These are phyloP conservation scores for Protomyces macrosporus DNA, from an alignment of 1,139 yeast species.

Conservation along the genomic window DNA sequence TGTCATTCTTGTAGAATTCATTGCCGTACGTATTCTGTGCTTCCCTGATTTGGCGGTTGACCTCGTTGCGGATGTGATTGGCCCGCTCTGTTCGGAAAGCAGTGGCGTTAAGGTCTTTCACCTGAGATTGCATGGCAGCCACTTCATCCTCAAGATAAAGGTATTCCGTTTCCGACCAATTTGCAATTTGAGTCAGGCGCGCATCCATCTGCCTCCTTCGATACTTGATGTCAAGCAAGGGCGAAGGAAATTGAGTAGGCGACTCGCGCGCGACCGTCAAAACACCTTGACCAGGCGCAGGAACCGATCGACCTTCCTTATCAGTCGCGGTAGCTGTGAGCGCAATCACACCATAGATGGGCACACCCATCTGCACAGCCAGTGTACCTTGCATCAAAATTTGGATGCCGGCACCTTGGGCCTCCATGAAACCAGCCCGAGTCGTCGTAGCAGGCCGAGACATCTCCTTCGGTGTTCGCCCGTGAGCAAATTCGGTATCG, in stretches of 20 bases:
- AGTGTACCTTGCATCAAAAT: conserved; percentile 90
- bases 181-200: conserved; percentile 71
- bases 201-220: conserved; percentile 83
- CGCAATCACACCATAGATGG: conserved; percentile 92
- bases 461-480: conserved; percentile 98
- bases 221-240: conserved; percentile 83
- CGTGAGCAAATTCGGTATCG: conserved; percentile 78
- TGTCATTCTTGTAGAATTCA: conserved; percentile 82
- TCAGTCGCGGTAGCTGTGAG: conserved; percentile 95
- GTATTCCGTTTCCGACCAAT: conserved; percentile 80
- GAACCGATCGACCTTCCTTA: conserved; percentile 97
- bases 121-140: conserved; percentile 47
- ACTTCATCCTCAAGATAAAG: conserved; percentile 67
- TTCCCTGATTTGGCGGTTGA: conserved; percentile 74
- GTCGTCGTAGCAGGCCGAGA: conserved; percentile 96
- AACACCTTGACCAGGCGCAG: conserved; percentile 99
- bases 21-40: conserved; percentile 96
- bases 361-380: conserved; percentile 97
- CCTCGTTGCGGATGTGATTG: conserved; percentile 81
- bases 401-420: conserved; percentile 99
- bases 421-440: conserved; percentile 98
- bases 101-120: conserved; percentile 39
- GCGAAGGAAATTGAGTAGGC: conserved; percentile 71
- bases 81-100: conserved; percentile 72
- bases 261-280: conserved; percentile 96